Conservation (phyloP, 371 early-diverging fungal species). For the Mortierella sp. region DNA sequence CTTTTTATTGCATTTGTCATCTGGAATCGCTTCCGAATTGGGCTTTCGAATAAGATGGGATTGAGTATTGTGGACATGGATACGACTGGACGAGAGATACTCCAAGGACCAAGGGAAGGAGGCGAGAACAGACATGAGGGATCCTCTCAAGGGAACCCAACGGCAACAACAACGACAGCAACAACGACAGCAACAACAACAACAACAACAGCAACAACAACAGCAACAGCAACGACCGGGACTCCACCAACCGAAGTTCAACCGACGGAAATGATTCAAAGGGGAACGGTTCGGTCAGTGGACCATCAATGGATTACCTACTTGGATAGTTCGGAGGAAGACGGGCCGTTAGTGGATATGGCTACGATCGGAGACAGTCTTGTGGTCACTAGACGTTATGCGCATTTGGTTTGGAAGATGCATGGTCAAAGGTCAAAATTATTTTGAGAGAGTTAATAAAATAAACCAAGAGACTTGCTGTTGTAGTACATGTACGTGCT, state of each 20-base stretch:
- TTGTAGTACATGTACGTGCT: too few species aligned
- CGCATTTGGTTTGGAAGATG: slow-evolving; percentile 28
- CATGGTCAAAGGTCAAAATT: background rate
- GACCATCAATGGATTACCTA: slow-evolving; percentile 30
- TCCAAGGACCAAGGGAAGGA: background rate
- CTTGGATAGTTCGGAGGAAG: slow-evolving; percentile 12
- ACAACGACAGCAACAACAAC: too few species aligned
- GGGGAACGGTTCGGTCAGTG: background rate
- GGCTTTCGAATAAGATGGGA: slow-evolving; percentile 11
- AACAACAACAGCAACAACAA: too few species aligned
- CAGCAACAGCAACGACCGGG: too few species aligned
- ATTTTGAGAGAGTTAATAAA: too few species aligned
- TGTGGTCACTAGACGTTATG: slow-evolving; percentile 16
- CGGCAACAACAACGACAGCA: too few species aligned
- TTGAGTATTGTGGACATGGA: slow-evolving; percentile 27
- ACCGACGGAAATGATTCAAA: too few species aligned
- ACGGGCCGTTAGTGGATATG: slow-evolving; percentile 29
- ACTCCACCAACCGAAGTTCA: too few species aligned
- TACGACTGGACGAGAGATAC: background rate
- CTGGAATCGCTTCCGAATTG: slow-evolving; percentile 36
- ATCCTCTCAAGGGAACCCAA: too few species aligned
- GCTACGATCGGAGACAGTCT: slow-evolving; percentile 23
- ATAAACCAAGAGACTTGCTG: too few species aligned
- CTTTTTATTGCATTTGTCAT: slow-evolving; percentile 27
- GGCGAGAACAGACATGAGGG: too few species aligned